Evolutionary conservation across 2,329 filamentous ascomycete species (phyloP).

Genomic region (Waltergamsia citrina): DNA sequence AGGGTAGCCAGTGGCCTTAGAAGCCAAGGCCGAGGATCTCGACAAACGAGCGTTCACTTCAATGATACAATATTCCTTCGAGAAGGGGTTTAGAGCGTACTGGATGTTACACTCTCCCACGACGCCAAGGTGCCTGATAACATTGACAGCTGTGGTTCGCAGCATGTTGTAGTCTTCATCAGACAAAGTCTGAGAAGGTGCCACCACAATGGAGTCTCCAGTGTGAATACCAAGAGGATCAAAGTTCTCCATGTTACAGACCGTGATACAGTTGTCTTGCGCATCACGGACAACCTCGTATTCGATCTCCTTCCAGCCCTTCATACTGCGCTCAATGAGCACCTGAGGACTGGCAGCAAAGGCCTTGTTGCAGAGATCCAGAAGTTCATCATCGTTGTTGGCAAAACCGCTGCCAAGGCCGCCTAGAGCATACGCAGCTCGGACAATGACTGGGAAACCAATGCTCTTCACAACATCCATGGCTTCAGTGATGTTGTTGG

Average conservation of each 20-base stretch:
- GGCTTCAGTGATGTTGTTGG: slow-evolving; percentile 80
- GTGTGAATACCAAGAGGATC: slow-evolving; percentile 97
- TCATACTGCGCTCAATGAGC: slow-evolving; percentile 96
- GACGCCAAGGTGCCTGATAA: slow-evolving; percentile 92
- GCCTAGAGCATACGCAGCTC: slow-evolving; percentile 91
- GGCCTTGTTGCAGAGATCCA: slow-evolving; percentile 87
- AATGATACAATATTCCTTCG: slow-evolving; percentile 96
- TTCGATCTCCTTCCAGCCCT: slow-evolving; percentile 99
- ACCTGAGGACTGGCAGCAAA: slow-evolving; percentile 94
- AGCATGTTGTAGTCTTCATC: slow-evolving; percentile 99
- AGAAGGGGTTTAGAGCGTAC: slow-evolving; percentile 93
- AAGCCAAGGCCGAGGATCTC: slow-evolving; percentile 87
- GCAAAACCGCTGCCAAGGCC: slow-evolving; percentile 94
- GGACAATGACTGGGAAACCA: slow-evolving; percentile 92
- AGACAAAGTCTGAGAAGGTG: slow-evolving; percentile 90
- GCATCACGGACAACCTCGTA: slow-evolving; percentile 96
- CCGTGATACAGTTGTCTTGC: slow-evolving; percentile 96
- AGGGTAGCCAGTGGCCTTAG: slow-evolving; percentile 94
- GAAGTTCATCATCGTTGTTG: slow-evolving; percentile 72
- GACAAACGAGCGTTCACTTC: slow-evolving; percentile 97
- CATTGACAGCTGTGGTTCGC: slow-evolving; percentile 90
- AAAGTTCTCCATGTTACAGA: slow-evolving; percentile 99
- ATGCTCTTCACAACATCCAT: slow-evolving; percentile 83
- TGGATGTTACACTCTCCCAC: slow-evolving; percentile 99
- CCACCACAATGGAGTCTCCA: slow-evolving; percentile 95